These are phyloP conservation scores for Ceratocystiopsis minuta DNA, from an alignment of 2,329 filamentous ascomycete species.

Conservation along the genomic window DNA sequence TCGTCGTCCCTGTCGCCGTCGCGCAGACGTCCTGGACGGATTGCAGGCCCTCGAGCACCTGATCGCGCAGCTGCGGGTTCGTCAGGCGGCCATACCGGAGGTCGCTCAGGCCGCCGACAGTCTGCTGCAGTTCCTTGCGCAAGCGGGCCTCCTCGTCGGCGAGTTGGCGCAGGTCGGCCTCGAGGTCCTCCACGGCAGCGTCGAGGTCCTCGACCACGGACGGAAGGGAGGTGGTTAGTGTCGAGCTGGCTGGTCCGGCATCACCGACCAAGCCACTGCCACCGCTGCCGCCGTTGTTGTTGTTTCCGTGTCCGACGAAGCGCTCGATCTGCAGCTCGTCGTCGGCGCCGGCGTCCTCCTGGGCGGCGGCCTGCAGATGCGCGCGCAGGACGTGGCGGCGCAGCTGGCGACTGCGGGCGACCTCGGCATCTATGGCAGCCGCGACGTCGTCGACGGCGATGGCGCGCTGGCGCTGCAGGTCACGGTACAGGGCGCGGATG, in stretches of 20 bases:
- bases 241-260: too few relatives aligned
- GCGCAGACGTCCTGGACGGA: constrained; percentile 47
- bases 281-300: too few relatives aligned
- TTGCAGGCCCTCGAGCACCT: constrained; percentile 49
- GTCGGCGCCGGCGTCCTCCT: constrained; percentile 41
- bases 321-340: constrained; percentile 46
- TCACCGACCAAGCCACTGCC: too few relatives aligned
- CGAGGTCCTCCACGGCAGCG: constrained; percentile 43
- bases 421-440: constrained; percentile 46
- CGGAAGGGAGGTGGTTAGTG: constrained; percentile 23
- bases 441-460: constrained; percentile 49
- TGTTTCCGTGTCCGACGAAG: constrained; percentile 21
- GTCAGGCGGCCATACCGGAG: constrained; percentile 62
- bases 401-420: constrained; percentile 37
- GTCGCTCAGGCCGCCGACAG: constrained; percentile 60
- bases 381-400: constrained; percentile 37
- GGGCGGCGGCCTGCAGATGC: constrained; percentile 28
- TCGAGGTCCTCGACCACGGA: constrained; percentile 55
- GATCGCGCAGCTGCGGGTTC: constrained; percentile 42
- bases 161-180: constrained; percentile 47
- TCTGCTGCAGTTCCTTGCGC: constrained; percentile 42
- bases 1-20: constrained; percentile 4
- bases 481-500: constrained; percentile 55
- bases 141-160: constrained; percentile 45
- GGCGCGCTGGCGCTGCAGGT: constrained; percentile 59